Conservation (phyloP, 331 rosid genomes). For the Acacia concinna region DNA sequence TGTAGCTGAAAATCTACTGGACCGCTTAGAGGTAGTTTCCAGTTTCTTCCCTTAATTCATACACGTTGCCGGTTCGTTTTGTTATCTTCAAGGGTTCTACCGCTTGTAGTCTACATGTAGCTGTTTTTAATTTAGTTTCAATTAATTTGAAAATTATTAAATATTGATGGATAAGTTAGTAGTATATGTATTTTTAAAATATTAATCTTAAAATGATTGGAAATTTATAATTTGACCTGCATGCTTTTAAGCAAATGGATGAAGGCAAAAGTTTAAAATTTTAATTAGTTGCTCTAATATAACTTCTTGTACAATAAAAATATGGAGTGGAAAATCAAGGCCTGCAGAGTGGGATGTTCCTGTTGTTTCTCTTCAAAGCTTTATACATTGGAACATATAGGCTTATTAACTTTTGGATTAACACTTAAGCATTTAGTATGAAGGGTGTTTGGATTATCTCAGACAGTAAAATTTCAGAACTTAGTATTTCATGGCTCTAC, state of each 20-base stretch:
- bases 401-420: not conserved
- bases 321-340: not conserved
- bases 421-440: not conserved
- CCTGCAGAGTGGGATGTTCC: not conserved
- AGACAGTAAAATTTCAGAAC: not conserved
- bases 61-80: not conserved
- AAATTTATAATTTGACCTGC: not conserved
- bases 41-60: not conserved
- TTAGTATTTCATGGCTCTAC: not conserved
- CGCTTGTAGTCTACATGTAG: not conserved
- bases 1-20: constrained; percentile 74
- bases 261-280: not conserved
- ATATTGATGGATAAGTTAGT: not conserved
- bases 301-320: not conserved
- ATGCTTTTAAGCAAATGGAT: not conserved
- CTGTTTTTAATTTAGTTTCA: not conserved
- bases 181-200: not conserved
- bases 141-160: not conserved
- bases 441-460: not conserved
- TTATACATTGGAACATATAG: not conserved
- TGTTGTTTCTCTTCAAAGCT: not conserved
- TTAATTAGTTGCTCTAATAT: not conserved
- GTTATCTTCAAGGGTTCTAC: not conserved
- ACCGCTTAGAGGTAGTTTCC: constrained; percentile 69
- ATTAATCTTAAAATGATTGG: not conserved